phyloP scores from a whole-genome alignment of 768 basidiomycete species.

The Psilocybe cubensis region DNA sequence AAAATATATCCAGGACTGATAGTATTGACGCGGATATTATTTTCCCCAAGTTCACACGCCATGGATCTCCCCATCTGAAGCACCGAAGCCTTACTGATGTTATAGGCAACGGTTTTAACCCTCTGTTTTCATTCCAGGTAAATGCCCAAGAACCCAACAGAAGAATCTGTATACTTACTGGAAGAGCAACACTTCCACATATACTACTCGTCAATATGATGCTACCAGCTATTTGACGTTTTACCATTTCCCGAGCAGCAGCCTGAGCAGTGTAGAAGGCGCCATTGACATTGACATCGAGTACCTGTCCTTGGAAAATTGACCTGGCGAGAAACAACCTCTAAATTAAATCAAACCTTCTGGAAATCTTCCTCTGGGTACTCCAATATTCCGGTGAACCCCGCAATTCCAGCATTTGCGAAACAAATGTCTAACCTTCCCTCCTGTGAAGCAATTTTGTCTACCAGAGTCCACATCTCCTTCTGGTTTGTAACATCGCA shows the following conservation, averaged over 20 bases:
- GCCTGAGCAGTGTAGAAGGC: slow-evolving; percentile 65
- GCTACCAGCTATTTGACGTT: slow-evolving; percentile 49
- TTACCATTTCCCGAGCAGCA: slow-evolving; percentile 59
- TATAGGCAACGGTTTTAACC: too few relatives aligned
- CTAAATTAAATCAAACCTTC: slow-evolving; percentile 40
- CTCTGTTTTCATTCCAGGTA: slow-evolving; percentile 65
- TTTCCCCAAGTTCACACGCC: slow-evolving; percentile 74
- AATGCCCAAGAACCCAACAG: not conserved
- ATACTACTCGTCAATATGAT: slow-evolving; percentile 66
- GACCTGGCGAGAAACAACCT: not conserved
- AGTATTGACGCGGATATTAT: slow-evolving; percentile 70
- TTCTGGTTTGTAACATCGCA: slow-evolving; percentile 63
- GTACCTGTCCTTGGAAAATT: slow-evolving; percentile 29
- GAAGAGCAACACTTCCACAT: slow-evolving; percentile 64
- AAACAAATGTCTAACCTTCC: slow-evolving; percentile 67
- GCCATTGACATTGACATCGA: slow-evolving; percentile 65
- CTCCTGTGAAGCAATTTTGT: slow-evolving; percentile 60
- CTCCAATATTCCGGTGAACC: slow-evolving; percentile 52
- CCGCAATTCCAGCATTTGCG: slow-evolving; percentile 68
- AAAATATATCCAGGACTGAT: slow-evolving; percentile 77
- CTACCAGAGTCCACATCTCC: slow-evolving; percentile 46
- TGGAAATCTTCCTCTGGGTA: slow-evolving; percentile 59
- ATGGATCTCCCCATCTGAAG: slow-evolving; percentile 77
- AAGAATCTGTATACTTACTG: slow-evolving; percentile 12
- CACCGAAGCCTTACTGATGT: slow-evolving; percentile 74